A percentile compares a stretch with the other conserved stretches of the same genome.
Conservation (phyloP, 371 early-diverging fungal genomes). For the Mortierella sp. region DNA sequence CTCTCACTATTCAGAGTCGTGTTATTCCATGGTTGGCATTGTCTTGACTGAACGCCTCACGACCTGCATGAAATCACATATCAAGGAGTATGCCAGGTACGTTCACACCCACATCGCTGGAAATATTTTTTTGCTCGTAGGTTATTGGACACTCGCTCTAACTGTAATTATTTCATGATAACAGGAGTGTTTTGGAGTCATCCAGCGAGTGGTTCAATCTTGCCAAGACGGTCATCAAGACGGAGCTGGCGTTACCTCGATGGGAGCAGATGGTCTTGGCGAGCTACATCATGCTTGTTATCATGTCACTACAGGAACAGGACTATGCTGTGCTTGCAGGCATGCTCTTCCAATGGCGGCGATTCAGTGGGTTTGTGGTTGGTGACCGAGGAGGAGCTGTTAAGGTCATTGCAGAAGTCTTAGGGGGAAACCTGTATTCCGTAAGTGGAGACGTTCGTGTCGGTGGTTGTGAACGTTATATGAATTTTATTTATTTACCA, state of each 20-base stretch:
- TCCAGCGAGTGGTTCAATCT: slow-evolving; percentile 56
- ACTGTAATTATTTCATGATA: neutral
- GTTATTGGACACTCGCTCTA: neutral
- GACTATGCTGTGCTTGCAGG: slow-evolving; percentile 65
- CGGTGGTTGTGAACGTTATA: neutral
- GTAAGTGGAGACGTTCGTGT: slow-evolving; percentile 12
- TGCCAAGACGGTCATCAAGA: slow-evolving; percentile 44
- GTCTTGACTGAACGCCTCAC: slow-evolving; percentile 45
- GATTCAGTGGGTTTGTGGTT: slow-evolving; percentile 61
- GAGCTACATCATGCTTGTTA: slow-evolving; percentile 64
- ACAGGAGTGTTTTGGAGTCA: slow-evolving; percentile 51
- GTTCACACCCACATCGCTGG: neutral
- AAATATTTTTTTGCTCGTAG: neutral
- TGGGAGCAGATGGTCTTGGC: slow-evolving; percentile 65
- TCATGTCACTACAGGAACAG: slow-evolving; percentile 65
- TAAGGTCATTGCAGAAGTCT: slow-evolving; percentile 51
- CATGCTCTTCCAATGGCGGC: slow-evolving; percentile 61
- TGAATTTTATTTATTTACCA: neutral
- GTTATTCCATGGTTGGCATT: slow-evolving; percentile 58
- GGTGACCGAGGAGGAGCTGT: slow-evolving; percentile 57
- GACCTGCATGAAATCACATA: slow-evolving; percentile 50
- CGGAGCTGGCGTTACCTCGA: slow-evolving; percentile 41
- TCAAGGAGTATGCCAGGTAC: slow-evolving; percentile 58
- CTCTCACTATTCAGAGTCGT: slow-evolving; percentile 54
- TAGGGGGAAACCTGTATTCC: slow-evolving; percentile 47